phyloP scores from a whole-genome alignment of 345 rosid genomes.

The Salix udensis region DNA sequence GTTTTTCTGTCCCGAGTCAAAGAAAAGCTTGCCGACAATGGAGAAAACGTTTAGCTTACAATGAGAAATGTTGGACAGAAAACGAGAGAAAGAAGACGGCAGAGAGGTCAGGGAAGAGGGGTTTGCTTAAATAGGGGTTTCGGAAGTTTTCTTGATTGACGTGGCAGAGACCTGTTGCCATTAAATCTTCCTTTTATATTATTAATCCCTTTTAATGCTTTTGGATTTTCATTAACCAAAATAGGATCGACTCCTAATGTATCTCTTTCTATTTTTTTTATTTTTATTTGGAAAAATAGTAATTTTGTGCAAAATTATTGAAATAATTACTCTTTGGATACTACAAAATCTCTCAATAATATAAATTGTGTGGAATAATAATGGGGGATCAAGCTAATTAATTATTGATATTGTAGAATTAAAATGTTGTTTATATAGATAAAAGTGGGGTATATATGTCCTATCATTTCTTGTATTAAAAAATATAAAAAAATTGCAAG shows the following conservation, averaged over 20 bases:
- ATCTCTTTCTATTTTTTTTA: neutral
- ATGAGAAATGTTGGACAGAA: neutral
- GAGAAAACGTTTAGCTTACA: neutral
- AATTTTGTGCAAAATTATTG: too few species aligned
- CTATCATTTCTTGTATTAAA: too few species aligned
- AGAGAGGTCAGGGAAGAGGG: neutral
- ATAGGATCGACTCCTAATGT: neutral
- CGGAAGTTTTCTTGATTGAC: slow-evolving; percentile 11
- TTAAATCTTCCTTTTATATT: slow-evolving; percentile 1
- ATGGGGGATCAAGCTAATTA: too few species aligned
- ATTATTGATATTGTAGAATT: too few species aligned
- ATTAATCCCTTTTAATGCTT: neutral
- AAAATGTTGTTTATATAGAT: too few species aligned
- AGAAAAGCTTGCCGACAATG: neutral
- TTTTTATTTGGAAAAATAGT: neutral
- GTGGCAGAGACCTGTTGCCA: slow-evolving; percentile 1
- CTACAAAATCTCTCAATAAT: too few species aligned
- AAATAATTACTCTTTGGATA: too few species aligned
- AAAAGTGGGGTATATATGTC: neutral
- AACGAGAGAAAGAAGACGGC: neutral
- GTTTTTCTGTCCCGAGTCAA: neutral
- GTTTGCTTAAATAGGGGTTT: slow-evolving; percentile 24
- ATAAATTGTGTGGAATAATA: too few species aligned
- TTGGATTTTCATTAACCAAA: neutral
- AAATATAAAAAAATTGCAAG: neutral